A percentile compares a stretch with the other conserved stretches of the same genome.
Conservation (phyloP, 768 basidiomycete genomes). For the Termitomyces eurrhizus region DNA sequence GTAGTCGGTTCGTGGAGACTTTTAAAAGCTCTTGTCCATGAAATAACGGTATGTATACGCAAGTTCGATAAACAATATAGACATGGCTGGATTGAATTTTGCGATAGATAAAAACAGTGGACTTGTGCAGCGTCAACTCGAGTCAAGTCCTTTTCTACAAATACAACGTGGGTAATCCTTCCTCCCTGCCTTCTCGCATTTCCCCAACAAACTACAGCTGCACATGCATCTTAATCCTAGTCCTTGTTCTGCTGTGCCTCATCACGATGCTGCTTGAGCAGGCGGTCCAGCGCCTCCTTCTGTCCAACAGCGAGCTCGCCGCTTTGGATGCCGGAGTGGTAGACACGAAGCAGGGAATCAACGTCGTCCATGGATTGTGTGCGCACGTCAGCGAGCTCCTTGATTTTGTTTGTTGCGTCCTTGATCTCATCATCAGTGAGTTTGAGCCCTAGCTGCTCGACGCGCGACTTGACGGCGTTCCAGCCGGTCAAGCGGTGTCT, state of each 20-base stretch:
- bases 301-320: constrained; percentile 95
- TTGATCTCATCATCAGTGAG: constrained; percentile 95
- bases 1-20: too few species aligned
- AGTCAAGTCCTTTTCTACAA: constrained; percentile 15
- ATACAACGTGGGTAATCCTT: constrained; percentile 11
- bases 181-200: neutral
- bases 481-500: constrained; percentile 96
- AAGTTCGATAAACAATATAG: neutral
- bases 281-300: constrained; percentile 82
- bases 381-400: constrained; percentile 96
- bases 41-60: neutral
- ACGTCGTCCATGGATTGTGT: constrained; percentile 99
- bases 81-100: constrained; percentile 8
- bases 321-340: constrained; percentile 90
- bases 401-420: constrained; percentile 98
- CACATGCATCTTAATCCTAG: neutral
- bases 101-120: neutral
- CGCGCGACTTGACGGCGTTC: constrained; percentile 99
- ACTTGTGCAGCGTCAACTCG: neutral
- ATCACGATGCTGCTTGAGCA: constrained; percentile 73
- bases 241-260: constrained; percentile 11
- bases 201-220: neutral
- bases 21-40: neutral
- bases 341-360: constrained; percentile 92
- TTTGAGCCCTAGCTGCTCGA: constrained; percentile 90